Evolutionary conservation across 768 basidiomycete species (phyloP).

Genomic region (Cytidiella melzeri): DNA sequence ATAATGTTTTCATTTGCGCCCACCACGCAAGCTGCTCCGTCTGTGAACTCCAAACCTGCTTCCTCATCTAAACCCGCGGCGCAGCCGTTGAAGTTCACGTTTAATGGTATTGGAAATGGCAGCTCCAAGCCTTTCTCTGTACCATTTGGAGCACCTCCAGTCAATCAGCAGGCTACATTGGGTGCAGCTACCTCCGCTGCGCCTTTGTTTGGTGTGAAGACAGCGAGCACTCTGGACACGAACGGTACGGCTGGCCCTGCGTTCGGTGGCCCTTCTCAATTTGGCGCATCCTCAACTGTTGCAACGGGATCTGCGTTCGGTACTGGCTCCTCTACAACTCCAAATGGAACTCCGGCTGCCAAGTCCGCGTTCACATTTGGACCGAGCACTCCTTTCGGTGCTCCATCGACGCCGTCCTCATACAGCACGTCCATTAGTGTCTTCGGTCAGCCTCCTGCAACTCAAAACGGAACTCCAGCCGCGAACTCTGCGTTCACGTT

Average conservation of each 20-base stretch:
- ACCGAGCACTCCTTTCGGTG: background rate
- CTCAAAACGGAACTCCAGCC: too few relatives aligned
- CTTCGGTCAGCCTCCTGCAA: too few relatives aligned
- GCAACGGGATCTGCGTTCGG: conserved; percentile 4
- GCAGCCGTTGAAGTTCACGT: conserved; percentile 11
- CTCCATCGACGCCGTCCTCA: conserved; percentile 1
- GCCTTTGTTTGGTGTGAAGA: too few relatives aligned
- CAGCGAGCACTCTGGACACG: too few relatives aligned
- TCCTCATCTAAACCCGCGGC: background rate
- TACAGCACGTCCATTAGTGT: background rate
- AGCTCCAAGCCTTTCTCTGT: conserved; percentile 12
- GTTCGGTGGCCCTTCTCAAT: too few relatives aligned
- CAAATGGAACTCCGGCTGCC: conserved; percentile 10
- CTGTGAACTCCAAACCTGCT: too few relatives aligned
- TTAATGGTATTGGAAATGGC: conserved; percentile 4
- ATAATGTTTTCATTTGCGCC: conserved; percentile 7
- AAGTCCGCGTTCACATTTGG: conserved; percentile 14
- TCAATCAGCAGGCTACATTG: too few relatives aligned
- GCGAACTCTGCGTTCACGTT: too few relatives aligned
- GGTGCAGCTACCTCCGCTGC: too few relatives aligned
- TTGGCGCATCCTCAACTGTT: too few relatives aligned
- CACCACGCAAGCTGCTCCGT: background rate
- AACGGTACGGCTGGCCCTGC: too few relatives aligned
- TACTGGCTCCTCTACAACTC: conserved; percentile 7
- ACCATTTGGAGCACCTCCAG: conserved; percentile 8